phyloP scores from a whole-genome alignment of 352 stramenopile species.

The Plasmopara viticola region DNA sequence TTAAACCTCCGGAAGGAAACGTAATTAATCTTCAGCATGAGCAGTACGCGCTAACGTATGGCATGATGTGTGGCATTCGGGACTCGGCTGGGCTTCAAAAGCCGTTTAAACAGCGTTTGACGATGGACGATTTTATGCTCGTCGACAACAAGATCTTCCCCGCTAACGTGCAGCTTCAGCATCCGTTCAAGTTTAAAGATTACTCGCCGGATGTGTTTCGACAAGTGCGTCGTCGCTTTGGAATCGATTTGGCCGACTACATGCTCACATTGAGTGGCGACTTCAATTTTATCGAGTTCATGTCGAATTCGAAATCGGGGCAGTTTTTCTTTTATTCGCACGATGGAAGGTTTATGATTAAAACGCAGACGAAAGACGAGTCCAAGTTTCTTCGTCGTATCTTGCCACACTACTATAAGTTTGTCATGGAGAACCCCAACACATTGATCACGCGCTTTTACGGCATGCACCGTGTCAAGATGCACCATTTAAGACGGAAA shows the following conservation, averaged over 20 bases:
- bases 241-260: constrained; percentile 79
- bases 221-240: constrained; percentile 71
- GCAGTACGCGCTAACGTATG: constrained; percentile 96
- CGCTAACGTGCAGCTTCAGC: constrained; percentile 64
- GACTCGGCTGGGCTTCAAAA: constrained; percentile 89
- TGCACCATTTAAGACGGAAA: constrained; percentile 91
- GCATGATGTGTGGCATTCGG: constrained; percentile 98
- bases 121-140: constrained; percentile 89
- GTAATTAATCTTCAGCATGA: constrained; percentile 88
- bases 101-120: constrained; percentile 73
- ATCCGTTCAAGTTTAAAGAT: constrained; percentile 90
- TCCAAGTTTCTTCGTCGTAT: constrained; percentile 97
- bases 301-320: constrained; percentile 97
- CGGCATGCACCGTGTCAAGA: constrained; percentile 97
- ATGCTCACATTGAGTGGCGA: constrained; percentile 90
- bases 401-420: constrained; percentile 96
- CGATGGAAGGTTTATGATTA: constrained; percentile 98
- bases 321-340: constrained; percentile 99
- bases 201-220: constrained; percentile 87
- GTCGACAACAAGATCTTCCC: constrained; percentile 76
- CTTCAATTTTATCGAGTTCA: constrained; percentile 98
- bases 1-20: constrained; percentile 63
- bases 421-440: constrained; percentile 95
- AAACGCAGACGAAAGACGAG: constrained; percentile 98
- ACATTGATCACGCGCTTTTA: constrained; percentile 97